A percentile compares a stretch with the other conserved stretches of the same genome.
Conservation (phyloP, 768 basidiomycete species). For the Hypholoma sublateritium region DNA sequence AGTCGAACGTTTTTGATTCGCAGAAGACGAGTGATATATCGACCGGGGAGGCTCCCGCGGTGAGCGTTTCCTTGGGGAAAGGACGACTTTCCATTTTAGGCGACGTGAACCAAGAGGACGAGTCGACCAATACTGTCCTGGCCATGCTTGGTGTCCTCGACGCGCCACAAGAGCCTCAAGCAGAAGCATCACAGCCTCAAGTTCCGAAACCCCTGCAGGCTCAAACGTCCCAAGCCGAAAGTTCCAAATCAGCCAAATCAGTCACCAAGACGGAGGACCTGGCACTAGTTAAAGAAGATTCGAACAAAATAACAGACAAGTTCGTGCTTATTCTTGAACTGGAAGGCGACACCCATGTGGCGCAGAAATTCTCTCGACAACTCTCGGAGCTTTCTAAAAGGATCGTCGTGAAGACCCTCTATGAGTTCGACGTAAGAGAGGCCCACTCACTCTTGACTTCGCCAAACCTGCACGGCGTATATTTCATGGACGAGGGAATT, state of each 20-base stretch:
- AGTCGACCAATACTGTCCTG: constrained; percentile 31
- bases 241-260: background rate
- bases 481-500: constrained; percentile 27
- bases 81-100: constrained; percentile 41
- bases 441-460: constrained; percentile 19
- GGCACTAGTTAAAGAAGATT: background rate
- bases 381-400: constrained; percentile 15
- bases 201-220: background rate
- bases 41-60: constrained; percentile 29
- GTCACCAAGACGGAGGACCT: background rate
- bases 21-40: constrained; percentile 18
- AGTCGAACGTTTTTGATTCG: constrained; percentile 27
- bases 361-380: background rate
- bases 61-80: constrained; percentile 27
- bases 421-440: constrained; percentile 8
- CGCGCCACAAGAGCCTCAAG: constrained; percentile 4
- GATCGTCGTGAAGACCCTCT: constrained; percentile 14
- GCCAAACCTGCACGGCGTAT: constrained; percentile 26
- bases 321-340: constrained; percentile 1
- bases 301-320: background rate
- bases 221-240: background rate
- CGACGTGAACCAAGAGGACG: constrained; percentile 40
- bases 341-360: background rate
- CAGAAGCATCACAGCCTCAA: background rate
- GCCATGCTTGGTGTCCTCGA: constrained; percentile 39